These are phyloP conservation scores for Penicillium corylophilum DNA, from an alignment of 2,329 filamentous ascomycete species.

Conservation along the genomic window DNA sequence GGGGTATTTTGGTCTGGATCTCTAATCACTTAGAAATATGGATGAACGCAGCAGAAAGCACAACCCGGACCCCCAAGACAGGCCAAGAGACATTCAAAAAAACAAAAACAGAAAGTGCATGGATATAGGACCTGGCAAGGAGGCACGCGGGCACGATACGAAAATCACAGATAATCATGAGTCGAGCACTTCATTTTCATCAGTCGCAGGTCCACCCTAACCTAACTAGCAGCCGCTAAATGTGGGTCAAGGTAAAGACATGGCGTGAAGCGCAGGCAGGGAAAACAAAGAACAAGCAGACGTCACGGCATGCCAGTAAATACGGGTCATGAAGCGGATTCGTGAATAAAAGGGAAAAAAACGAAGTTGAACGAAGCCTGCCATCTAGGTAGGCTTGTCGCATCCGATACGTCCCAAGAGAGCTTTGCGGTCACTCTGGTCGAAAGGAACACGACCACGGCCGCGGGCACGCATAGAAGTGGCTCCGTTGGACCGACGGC, in stretches of 20 bases:
- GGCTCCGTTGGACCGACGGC: slow-evolving; percentile 37
- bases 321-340: slow-evolving; percentile 14
- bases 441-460: slow-evolving; percentile 40
- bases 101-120: slow-evolving; percentile 7
- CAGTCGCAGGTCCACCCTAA: slow-evolving; percentile 1
- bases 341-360: slow-evolving; percentile 12
- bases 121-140: slow-evolving; percentile 21
- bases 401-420: slow-evolving; percentile 79
- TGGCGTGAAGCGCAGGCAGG: not conserved
- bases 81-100: slow-evolving; percentile 2
- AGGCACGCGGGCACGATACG: slow-evolving; percentile 8
- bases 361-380: slow-evolving; percentile 1
- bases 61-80: slow-evolving; percentile 8
- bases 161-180: slow-evolving; percentile 21
- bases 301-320: slow-evolving; percentile 17
- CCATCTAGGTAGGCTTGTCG: slow-evolving; percentile 59
- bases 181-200: slow-evolving; percentile 17
- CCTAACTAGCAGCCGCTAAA: not conserved
- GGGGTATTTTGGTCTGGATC: slow-evolving; percentile 23
- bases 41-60: slow-evolving; percentile 10
- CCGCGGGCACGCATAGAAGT: slow-evolving; percentile 34
- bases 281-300: slow-evolving; percentile 4
- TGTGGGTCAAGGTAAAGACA: not conserved
- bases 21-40: slow-evolving; percentile 12
- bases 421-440: slow-evolving; percentile 61